Evolutionary conservation across 306 rosid species (phyloP), one percentile per base, ranked within the genome.

Genomic region (Dryas drummondii): DNA sequence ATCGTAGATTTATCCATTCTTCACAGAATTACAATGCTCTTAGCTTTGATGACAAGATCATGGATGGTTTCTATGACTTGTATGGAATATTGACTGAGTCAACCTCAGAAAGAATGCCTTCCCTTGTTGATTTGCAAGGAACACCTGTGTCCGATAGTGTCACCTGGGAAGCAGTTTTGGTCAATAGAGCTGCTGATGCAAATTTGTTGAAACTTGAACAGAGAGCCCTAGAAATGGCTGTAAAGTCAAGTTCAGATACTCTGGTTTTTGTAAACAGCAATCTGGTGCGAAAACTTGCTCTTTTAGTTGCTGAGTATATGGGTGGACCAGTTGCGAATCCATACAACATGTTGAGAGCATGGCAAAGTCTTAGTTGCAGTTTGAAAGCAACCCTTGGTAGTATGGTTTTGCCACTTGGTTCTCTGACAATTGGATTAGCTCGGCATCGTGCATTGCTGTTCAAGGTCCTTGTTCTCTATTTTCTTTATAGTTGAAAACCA

Each of bases 1-100:
- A 86, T 87, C 82, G 79, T 92, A 92, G 99, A 90, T 85, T 92
- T 90, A 85, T 87, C 86, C 91, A 48, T 90, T 86, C 96, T 94
- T 91, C 90, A 84, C 97, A 94, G 99, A 94, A 90, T 92, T 94
- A 92, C 89, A 90, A 87, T 84, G 83, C 91, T 85, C 97, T 94
- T 81, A 84, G 97, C 82, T 94, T 87, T 75, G 99, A 94, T 78
- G 99, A 94, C 88, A 90, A 90, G 94, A 82, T 90, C 80, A 51
- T 94, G 91, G 97, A 94, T 80, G 99, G 97, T 75, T 94, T 94
- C 87, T 94, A 94, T 82, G 97, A 94, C 81, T 90, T 94, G 46
- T 92, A 90, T 70, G 97, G 97, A 84, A 83, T 85, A 73, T 72
- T 88, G 84, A 85, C 79, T 0, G 91, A 82, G 71, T 87, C 90